Evolutionary conservation across 768 basidiomycete species (phyloP).

Genomic region (Lactifluus hygrophoroides): DNA sequence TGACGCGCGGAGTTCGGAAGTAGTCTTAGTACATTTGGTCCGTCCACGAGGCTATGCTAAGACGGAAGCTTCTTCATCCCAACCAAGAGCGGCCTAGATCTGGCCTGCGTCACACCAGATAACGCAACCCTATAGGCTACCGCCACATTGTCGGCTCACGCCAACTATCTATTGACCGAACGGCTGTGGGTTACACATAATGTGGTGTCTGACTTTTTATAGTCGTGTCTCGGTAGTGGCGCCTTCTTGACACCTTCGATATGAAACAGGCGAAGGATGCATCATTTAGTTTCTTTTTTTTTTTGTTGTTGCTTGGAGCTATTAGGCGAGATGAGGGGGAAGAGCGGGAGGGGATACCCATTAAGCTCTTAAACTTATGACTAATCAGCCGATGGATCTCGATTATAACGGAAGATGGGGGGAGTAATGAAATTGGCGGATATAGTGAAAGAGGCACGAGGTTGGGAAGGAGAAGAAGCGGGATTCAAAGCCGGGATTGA

Average conservation of each 20-base stretch:
- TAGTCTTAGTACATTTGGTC: constrained; percentile 10
- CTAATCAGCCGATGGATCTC: constrained; percentile 33
- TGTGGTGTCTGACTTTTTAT: background rate
- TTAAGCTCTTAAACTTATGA: constrained; percentile 39
- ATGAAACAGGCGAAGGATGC: constrained; percentile 6
- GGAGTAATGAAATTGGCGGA: constrained; percentile 31
- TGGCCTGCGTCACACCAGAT: constrained; percentile 16
- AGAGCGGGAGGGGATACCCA: constrained; percentile 26
- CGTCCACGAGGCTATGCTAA: constrained; percentile 18
- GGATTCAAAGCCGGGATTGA: constrained; percentile 21
- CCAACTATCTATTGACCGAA: too few relatives aligned
- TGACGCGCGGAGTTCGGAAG: constrained; percentile 21
- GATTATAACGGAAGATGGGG: constrained; percentile 35
- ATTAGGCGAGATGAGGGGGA: constrained; percentile 20
- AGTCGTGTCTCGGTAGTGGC: background rate
- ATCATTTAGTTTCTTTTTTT: background rate
- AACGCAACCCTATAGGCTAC: constrained; percentile 10
- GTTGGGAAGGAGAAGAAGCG: constrained; percentile 38
- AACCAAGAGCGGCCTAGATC: constrained; percentile 18
- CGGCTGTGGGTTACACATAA: too few relatives aligned
- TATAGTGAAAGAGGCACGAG: constrained; percentile 44
- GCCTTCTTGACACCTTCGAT: background rate
- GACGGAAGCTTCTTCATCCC: constrained; percentile 19
- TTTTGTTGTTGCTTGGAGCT: background rate
- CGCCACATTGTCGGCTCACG: constrained; percentile 11